These are phyloP conservation scores for Trichoderma aggressivum DNA, from an alignment of 2,329 filamentous ascomycete genomes.

Conservation along the genomic window DNA sequence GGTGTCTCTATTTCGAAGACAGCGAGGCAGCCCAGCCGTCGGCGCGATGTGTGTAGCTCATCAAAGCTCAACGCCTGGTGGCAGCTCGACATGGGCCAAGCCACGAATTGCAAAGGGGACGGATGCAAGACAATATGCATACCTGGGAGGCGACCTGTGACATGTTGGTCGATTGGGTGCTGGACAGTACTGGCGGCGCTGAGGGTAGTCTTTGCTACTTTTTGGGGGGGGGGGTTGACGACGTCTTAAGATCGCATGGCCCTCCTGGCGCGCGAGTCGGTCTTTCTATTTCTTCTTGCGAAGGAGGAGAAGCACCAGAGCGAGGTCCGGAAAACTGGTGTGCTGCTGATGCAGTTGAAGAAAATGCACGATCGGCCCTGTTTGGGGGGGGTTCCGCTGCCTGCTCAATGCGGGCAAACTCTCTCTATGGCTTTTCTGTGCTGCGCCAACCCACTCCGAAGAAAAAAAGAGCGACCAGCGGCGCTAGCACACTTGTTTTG, in stretches of 20 bases:
- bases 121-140: slow-evolving; percentile 17
- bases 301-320: slow-evolving; percentile 14
- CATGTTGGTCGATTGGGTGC: slow-evolving; percentile 51
- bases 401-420: slow-evolving; percentile 14
- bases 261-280: slow-evolving; percentile 25
- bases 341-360: slow-evolving; percentile 20
- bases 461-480: background rate
- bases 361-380: slow-evolving; percentile 24
- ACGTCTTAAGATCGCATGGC: slow-evolving; percentile 40
- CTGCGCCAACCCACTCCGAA: slow-evolving; percentile 19
- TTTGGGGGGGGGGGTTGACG: slow-evolving; percentile 26
- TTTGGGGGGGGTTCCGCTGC: background rate
- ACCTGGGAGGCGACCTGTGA: slow-evolving; percentile 59
- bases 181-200: slow-evolving; percentile 36
- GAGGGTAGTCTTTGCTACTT: slow-evolving; percentile 31
- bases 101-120: slow-evolving; percentile 1
- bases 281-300: slow-evolving; percentile 4
- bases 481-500: slow-evolving; percentile 3
- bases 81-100: slow-evolving; percentile 1
- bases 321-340: slow-evolving; percentile 14
- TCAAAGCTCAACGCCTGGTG: background rate
- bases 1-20: background rate
- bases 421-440: slow-evolving; percentile 3
- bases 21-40: background rate
- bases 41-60: background rate